Percentiles rank a stretch among this genome's conserved stretches.
Conservation (phyloP, 2,329 filamentous ascomycete species). For the Sclerotinia subarctica region DNA sequence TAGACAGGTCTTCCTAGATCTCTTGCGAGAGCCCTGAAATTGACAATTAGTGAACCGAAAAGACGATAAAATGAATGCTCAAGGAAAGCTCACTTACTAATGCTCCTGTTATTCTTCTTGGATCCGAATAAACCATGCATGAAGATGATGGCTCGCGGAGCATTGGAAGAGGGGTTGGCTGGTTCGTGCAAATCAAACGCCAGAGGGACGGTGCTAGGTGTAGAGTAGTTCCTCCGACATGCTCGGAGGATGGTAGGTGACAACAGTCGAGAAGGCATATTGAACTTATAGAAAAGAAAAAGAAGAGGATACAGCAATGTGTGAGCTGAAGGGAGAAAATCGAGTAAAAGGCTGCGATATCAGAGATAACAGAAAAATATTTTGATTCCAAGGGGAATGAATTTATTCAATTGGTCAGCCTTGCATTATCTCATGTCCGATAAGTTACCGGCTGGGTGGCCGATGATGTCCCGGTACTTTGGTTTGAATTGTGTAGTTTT, state of each 20-base stretch:
- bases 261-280: slow-evolving; percentile 26
- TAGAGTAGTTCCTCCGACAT: slow-evolving; percentile 24
- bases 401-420: slow-evolving; percentile 15
- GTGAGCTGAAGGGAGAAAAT: background rate
- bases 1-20: slow-evolving; percentile 80
- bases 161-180: slow-evolving; percentile 44
- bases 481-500: background rate
- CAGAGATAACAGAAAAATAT: slow-evolving; percentile 9
- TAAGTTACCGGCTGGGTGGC: background rate
- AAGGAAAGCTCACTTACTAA: slow-evolving; percentile 70
- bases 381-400: background rate
- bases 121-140: slow-evolving; percentile 93
- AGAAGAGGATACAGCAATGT: background rate
- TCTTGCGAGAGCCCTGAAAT: slow-evolving; percentile 68
- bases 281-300: background rate
- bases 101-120: slow-evolving; percentile 89
- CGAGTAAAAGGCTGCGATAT: background rate
- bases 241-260: slow-evolving; percentile 7
- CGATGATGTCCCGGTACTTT: background rate
- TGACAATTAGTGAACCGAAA: slow-evolving; percentile 22
- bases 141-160: slow-evolving; percentile 69
- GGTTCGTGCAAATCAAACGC: slow-evolving; percentile 67
- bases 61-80: background rate
- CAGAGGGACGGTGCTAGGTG: slow-evolving; percentile 40
- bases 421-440: slow-evolving; percentile 11